A percentile compares a stretch with the other conserved stretches of the same genome.
Evolutionary conservation across 305 asterid species (phyloP).

Genomic region (Solanum chacoense): DNA sequence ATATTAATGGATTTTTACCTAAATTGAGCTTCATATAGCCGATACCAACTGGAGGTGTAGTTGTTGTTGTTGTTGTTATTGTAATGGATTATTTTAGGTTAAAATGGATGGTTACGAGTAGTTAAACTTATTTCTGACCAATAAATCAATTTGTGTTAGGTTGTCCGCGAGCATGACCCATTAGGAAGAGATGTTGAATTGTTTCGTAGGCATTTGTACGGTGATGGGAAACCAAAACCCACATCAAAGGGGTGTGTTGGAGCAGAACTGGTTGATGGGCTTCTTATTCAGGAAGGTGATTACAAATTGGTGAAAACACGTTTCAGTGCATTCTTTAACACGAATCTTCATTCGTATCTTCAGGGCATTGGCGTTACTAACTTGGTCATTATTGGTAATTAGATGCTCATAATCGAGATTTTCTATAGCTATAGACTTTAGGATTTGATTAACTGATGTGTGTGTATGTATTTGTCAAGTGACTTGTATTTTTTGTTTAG

Average conservation of each 20-base stretch:
- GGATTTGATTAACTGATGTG: neutral
- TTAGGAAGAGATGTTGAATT: constrained; percentile 82
- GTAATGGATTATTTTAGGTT: neutral
- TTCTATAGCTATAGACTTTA: neutral
- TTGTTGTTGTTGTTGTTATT: neutral
- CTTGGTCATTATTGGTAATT: constrained; percentile 53
- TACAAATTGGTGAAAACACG: constrained; percentile 86
- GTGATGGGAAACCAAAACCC: constrained; percentile 52
- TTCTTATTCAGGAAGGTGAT: constrained; percentile 53
- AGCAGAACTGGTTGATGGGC: constrained; percentile 72
- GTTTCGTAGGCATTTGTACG: constrained; percentile 56
- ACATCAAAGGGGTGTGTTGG: constrained; percentile 60
- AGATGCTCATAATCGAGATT: neutral
- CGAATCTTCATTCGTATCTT: constrained; percentile 70
- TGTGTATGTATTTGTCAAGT: neutral
- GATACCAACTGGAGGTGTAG: neutral
- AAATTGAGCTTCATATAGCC: neutral
- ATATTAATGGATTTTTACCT: too few species aligned
- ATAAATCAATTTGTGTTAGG: constrained; percentile 22
- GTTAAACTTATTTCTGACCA: neutral
- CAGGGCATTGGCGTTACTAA: constrained; percentile 41
- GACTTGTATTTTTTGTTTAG: constrained; percentile 18
- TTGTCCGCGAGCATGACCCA: constrained; percentile 88
- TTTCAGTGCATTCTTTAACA: constrained; percentile 83
- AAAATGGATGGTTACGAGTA: neutral